Evolutionary conservation across 129 eudicot genomes (phyloP).

Genomic region (Artemisia annua): DNA sequence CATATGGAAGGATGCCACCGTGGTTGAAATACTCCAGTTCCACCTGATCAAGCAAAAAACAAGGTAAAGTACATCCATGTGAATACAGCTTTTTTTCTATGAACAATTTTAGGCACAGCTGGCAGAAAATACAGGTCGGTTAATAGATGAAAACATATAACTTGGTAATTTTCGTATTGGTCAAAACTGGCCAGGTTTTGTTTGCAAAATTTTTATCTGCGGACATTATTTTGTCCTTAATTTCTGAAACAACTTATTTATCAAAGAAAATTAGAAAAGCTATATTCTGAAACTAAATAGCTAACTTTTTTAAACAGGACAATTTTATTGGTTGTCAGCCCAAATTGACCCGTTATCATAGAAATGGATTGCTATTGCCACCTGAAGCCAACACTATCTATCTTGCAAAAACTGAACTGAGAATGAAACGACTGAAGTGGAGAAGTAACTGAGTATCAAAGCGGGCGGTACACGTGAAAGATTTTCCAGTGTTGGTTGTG

Average conservation of each 20-base stretch:
- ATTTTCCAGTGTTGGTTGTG: constrained; percentile 66
- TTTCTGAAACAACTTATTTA: background rate
- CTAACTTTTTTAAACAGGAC: no score
- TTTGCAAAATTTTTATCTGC: no score
- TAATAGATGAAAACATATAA: no score
- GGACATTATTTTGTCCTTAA: no score
- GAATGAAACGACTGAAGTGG: constrained; percentile 10
- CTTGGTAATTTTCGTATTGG: no score
- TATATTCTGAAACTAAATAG: no score
- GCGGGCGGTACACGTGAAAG: constrained; percentile 83
- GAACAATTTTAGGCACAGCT: no score
- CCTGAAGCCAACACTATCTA: background rate
- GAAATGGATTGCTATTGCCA: constrained; percentile 2
- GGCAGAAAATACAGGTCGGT: no score
- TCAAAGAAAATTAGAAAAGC: background rate
- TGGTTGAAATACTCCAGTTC: constrained; percentile 82
- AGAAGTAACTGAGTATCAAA: constrained; percentile 87
- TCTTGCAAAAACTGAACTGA: background rate
- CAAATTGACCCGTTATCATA: no score
- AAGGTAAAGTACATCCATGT: background rate
- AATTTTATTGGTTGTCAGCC: background rate
- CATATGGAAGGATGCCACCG: constrained; percentile 84
- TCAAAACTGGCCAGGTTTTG: no score
- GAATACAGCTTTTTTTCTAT: no score
- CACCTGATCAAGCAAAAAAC: constrained; percentile 47